These are phyloP conservation scores for Trametes punicea DNA, from an alignment of 768 basidiomycete species.

Conservation along the genomic window DNA sequence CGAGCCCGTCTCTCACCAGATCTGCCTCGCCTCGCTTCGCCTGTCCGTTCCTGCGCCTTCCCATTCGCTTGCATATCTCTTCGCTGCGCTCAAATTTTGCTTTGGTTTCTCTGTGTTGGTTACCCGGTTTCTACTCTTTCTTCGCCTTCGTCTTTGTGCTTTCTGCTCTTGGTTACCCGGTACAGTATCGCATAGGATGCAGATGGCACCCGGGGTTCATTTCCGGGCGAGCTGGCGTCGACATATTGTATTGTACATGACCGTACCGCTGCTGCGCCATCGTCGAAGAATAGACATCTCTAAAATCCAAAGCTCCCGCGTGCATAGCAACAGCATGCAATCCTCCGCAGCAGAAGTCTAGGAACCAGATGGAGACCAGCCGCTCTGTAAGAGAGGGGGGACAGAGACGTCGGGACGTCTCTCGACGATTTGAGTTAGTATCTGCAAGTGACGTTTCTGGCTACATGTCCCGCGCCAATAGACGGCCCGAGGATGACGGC, in stretches of 20 bases:
- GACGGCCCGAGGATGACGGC: slow-evolving; percentile 71
- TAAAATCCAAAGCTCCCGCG: not conserved
- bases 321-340: not conserved
- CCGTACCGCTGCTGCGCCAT: not conserved
- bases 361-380: too few relatives aligned
- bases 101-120: not conserved
- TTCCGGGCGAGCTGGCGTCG: not conserved
- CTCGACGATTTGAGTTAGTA: slow-evolving; percentile 34
- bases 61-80: slow-evolving; percentile 10
- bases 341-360: too few relatives aligned
- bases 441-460: slow-evolving; percentile 48
- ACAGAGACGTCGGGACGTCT: not conserved
- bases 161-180: not conserved
- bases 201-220: not conserved
- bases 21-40: not conserved
- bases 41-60: slow-evolving; percentile 2
- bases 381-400: not conserved
- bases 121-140: not conserved
- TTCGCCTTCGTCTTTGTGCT: not conserved
- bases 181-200: not conserved
- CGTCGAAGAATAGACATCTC: slow-evolving; percentile 9
- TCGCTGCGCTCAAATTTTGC: not conserved
- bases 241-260: slow-evolving; percentile 12
- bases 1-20: not conserved
- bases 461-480: slow-evolving; percentile 47